Percentiles rank a stretch among this genome's conserved stretches.
phyloP scores from a whole-genome alignment of 1,139 yeast species.

The Kurtzmaniella quercitrusa region DNA sequence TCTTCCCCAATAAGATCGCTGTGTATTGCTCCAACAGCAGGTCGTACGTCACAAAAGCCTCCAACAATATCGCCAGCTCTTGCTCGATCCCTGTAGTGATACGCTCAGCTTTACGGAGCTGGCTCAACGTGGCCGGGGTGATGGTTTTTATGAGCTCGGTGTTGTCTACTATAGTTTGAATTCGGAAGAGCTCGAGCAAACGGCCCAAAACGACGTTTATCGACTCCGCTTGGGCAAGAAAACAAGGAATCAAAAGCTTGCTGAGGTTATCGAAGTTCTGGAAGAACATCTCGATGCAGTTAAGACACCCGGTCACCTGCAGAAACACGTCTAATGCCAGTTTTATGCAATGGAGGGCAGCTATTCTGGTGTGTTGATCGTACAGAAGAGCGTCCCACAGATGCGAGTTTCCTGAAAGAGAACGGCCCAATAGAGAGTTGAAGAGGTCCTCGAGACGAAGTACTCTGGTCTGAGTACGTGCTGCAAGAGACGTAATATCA shows the following conservation, averaged over 20 bases:
- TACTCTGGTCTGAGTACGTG: conserved; percentile 19
- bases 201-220: conserved; percentile 23
- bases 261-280: conserved; percentile 34
- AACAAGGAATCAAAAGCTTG: conserved; percentile 34
- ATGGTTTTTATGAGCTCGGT: conserved; percentile 11
- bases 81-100: conserved; percentile 36
- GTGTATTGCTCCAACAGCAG: conserved; percentile 36
- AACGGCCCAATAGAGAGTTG: conserved; percentile 24
- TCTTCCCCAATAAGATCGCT: conserved; percentile 35
- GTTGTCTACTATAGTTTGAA: conserved; percentile 27
- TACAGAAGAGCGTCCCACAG: conserved; percentile 29
- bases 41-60: conserved; percentile 31
- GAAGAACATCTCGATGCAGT: conserved; percentile 34
- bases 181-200: conserved; percentile 1
- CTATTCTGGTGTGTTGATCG: conserved; percentile 21
- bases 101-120: conserved; percentile 32
- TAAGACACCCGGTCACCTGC: conserved; percentile 19
- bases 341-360: conserved; percentile 18
- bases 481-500: conserved; percentile 36
- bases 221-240: conserved; percentile 27
- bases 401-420: conserved; percentile 5
- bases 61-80: conserved; percentile 26
- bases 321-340: conserved; percentile 21
- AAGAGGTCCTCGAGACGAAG: conserved; percentile 30
- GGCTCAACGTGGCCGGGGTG: conserved; percentile 9